Conservation (phyloP, 768 basidiomycete species). For the Hericium alpestre region DNA sequence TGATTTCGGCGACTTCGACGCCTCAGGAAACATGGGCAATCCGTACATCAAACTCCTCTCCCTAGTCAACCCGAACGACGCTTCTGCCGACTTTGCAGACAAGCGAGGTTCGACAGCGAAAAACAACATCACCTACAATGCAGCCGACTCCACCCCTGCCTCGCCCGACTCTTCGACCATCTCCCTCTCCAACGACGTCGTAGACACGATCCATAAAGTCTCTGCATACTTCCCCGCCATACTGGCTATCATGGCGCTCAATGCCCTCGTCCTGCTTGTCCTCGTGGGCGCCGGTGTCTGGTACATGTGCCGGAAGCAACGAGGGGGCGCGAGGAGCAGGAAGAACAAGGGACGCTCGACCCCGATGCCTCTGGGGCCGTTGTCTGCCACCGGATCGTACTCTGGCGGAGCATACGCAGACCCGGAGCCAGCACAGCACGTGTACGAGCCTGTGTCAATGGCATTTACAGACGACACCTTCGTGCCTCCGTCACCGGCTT, state of each 20-base stretch:
- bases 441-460: slow-evolving; percentile 69
- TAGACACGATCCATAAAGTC: slow-evolving; percentile 50
- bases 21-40: slow-evolving; percentile 52
- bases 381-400: slow-evolving; percentile 1
- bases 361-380: slow-evolving; percentile 46
- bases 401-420: slow-evolving; percentile 6
- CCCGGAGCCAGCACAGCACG: slow-evolving; percentile 24
- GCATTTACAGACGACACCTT: slow-evolving; percentile 28
- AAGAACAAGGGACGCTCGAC: slow-evolving; percentile 36
- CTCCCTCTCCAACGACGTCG: slow-evolving; percentile 47
- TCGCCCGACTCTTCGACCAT: slow-evolving; percentile 35
- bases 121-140: slow-evolving; percentile 60
- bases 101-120: slow-evolving; percentile 54
- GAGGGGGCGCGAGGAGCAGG: slow-evolving; percentile 24
- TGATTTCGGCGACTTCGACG: slow-evolving; percentile 73
- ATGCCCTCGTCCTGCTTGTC: slow-evolving; percentile 56
- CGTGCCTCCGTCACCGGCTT: slow-evolving; percentile 24
- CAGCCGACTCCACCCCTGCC: slow-evolving; percentile 26
- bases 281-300: slow-evolving; percentile 44
- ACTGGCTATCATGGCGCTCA: slow-evolving; percentile 67
- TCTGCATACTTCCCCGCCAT: slow-evolving; percentile 60
- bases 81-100: slow-evolving; percentile 60
- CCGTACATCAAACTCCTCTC: slow-evolving; percentile 72
- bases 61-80: slow-evolving; percentile 56
- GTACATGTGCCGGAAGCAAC: slow-evolving; percentile 40